Conservation (phyloP, 2,329 filamentous ascomycete genomes). For the Epichloe glyceriae region DNA sequence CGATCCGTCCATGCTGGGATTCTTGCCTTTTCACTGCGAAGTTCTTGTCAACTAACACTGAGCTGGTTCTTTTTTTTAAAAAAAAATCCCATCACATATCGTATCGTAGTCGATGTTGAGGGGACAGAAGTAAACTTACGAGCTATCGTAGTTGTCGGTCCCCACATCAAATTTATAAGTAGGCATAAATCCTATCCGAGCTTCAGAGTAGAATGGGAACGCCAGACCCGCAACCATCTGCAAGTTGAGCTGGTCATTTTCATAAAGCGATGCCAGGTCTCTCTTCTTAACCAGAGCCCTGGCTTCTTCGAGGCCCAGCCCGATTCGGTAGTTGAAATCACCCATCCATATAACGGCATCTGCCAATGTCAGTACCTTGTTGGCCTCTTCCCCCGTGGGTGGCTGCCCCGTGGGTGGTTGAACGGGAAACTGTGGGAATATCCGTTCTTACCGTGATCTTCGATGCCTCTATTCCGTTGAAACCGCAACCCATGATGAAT, state of each 20-base stretch:
- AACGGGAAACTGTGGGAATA: no score
- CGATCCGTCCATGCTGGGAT: slow-evolving; percentile 98
- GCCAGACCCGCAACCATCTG: slow-evolving; percentile 90
- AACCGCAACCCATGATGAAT: slow-evolving; percentile 82
- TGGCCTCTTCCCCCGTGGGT: background rate
- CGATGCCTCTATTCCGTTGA: slow-evolving; percentile 79
- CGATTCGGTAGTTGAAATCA: slow-evolving; percentile 97
- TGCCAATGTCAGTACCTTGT: slow-evolving; percentile 10
- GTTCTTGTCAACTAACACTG: background rate
- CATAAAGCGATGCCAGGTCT: slow-evolving; percentile 69
- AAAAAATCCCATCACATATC: background rate
- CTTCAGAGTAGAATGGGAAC: slow-evolving; percentile 87
- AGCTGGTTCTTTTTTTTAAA: background rate
- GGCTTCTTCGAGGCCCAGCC: slow-evolving; percentile 64
- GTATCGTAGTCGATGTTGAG: background rate
- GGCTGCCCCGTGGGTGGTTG: background rate
- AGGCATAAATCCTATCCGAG: slow-evolving; percentile 73
- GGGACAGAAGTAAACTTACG: slow-evolving; percentile 36
- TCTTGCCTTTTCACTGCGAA: slow-evolving; percentile 64
- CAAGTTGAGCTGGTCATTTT: slow-evolving; percentile 89
- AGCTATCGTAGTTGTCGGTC: slow-evolving; percentile 81
- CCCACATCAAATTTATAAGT: slow-evolving; percentile 95
- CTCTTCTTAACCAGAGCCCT: slow-evolving; percentile 58
- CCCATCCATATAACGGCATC: slow-evolving; percentile 84
- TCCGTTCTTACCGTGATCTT: slow-evolving; percentile 57